phyloP scores from a whole-genome alignment of 2,329 filamentous ascomycete genomes.

The Neopestalotiopsis clavispora region DNA sequence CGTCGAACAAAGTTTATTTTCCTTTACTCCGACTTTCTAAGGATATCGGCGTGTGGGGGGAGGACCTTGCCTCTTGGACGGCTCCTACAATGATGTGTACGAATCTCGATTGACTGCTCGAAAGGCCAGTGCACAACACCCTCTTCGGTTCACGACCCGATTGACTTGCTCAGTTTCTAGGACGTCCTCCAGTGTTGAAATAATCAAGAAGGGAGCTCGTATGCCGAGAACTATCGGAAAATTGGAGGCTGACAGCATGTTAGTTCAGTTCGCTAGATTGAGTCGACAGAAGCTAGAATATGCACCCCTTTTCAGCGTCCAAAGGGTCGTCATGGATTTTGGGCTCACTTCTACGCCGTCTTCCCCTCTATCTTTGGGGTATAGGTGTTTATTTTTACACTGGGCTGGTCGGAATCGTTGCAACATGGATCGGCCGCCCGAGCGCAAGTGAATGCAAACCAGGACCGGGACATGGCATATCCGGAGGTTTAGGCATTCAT shows the following conservation, averaged over 20 bases:
- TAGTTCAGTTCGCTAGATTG: not conserved
- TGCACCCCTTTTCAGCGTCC: not conserved
- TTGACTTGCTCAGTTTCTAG: not conserved
- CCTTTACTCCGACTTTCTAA: not conserved
- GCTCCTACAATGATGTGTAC: not conserved
- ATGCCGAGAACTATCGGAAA: not conserved
- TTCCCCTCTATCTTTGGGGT: too few relatives aligned
- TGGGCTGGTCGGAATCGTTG: not conserved
- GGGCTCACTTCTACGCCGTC: not conserved
- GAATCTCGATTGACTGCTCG: not conserved
- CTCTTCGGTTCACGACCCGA: not conserved
- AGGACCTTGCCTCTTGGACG: not conserved
- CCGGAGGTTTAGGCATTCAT: not conserved
- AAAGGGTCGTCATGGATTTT: not conserved
- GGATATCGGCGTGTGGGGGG: not conserved
- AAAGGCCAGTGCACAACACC: not conserved
- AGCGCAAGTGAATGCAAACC: not conserved
- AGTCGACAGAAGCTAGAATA: too few relatives aligned
- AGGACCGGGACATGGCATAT: not conserved
- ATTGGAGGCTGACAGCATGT: not conserved
- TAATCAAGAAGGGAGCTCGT: not conserved
- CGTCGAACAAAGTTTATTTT: not conserved
- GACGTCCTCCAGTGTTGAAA: not conserved
- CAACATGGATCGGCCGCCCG: not conserved
- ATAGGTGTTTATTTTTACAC: too few relatives aligned